Evolutionary conservation across 208 protist species (phyloP).

Genomic region (Trypanosoma congolense): DNA sequence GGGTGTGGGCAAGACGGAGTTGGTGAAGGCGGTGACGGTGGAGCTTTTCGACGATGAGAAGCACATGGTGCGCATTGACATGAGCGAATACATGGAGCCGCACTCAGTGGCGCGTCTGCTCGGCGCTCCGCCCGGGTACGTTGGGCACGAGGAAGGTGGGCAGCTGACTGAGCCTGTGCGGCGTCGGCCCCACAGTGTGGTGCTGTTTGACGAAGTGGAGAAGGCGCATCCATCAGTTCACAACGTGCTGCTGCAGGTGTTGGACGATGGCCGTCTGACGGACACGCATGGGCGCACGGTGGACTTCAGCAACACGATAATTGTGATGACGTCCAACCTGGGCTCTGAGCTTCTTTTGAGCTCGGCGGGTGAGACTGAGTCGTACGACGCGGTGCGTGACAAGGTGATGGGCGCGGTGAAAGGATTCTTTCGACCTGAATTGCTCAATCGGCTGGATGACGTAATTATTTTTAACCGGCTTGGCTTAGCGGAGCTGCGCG

Average conservation of each 20-base stretch:
- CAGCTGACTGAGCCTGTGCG: constrained; percentile 94
- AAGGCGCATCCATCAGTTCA: constrained; percentile 92
- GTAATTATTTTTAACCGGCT: constrained; percentile 61
- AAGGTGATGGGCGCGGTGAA: constrained; percentile 47
- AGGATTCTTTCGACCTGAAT: constrained; percentile 60
- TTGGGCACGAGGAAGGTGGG: constrained; percentile 95
- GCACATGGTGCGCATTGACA: constrained; percentile 93
- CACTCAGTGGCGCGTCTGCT: constrained; percentile 91
- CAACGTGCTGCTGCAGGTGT: constrained; percentile 93
- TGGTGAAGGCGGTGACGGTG: constrained; percentile 89
- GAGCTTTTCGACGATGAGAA: constrained; percentile 94
- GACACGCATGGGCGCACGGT: constrained; percentile 90
- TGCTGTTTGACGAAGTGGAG: constrained; percentile 97
- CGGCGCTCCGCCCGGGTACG: constrained; percentile 94
- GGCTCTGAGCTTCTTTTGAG: constrained; percentile 74
- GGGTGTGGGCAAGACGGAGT: constrained; percentile 89
- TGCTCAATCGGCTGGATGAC: constrained; percentile 75
- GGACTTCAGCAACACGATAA: constrained; percentile 92
- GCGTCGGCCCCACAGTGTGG: constrained; percentile 89
- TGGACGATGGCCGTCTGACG: constrained; percentile 94
- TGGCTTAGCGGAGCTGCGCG: constrained; percentile 31
- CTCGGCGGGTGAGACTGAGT: constrained; percentile 31
- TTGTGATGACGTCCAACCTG: constrained; percentile 94
- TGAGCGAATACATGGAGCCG: constrained; percentile 95
- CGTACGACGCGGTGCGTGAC: constrained; percentile 22